A percentile compares a stretch with the other conserved stretches of the same genome.
Evolutionary conservation across 805 yeast species (phyloP).

Genomic region (Ogataea corticis): DNA sequence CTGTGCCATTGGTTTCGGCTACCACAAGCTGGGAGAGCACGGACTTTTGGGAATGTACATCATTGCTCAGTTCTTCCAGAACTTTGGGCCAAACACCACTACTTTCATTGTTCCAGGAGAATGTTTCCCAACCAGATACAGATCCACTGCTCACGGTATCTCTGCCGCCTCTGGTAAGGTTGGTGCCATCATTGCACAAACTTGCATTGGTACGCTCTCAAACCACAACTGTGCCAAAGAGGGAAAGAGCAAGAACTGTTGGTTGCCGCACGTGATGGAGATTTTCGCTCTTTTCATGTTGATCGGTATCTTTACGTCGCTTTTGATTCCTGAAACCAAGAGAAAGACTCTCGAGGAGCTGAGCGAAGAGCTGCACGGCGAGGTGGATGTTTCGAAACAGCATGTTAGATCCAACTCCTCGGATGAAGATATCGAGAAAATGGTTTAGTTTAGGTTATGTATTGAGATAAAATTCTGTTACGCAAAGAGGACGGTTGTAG

Average conservation of each 20-base stretch:
- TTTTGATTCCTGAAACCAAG: conserved; percentile 86
- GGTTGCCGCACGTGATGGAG: conserved; percentile 90
- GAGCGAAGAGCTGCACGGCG: conserved; percentile 80
- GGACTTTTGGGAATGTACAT: conserved; percentile 79
- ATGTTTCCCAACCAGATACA: conserved; percentile 89
- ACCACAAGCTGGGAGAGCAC: conserved; percentile 62
- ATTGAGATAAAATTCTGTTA: no score
- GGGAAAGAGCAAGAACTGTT: conserved; percentile 57
- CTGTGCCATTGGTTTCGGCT: conserved; percentile 82
- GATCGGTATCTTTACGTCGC: conserved; percentile 64
- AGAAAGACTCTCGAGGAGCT: conserved; percentile 87
- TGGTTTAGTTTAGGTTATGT: conserved; percentile 15
- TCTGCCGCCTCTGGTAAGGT: conserved; percentile 91
- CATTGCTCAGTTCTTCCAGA: conserved; percentile 82
- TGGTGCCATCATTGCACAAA: conserved; percentile 92
- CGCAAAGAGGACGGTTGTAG: no score
- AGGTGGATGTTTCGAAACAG: conserved; percentile 46
- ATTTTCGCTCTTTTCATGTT: conserved; percentile 92
- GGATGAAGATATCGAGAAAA: conserved; percentile 30
- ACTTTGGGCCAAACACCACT: conserved; percentile 92
- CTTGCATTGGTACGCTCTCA: conserved; percentile 80
- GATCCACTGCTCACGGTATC: conserved; percentile 94
- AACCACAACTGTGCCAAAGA: conserved; percentile 73
- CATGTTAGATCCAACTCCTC: conserved; percentile 20
- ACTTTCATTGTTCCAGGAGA: conserved; percentile 92